phyloP scores from a whole-genome alignment of 805 yeast genomes.

The Yamadazyma ubonensis region DNA sequence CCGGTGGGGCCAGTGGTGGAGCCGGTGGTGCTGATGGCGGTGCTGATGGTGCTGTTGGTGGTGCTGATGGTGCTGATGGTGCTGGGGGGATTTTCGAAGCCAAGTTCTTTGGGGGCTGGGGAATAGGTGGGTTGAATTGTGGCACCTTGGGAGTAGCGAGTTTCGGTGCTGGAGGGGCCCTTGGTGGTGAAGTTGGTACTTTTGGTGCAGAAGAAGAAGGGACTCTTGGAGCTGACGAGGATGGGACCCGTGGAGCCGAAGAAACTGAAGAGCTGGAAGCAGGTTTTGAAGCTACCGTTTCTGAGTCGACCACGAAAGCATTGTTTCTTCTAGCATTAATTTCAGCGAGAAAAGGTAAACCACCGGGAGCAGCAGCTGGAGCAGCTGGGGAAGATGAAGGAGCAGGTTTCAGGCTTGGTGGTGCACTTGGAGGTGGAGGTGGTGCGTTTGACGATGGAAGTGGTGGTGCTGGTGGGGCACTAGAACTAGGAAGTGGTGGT shows the following conservation, averaged over 20 bases:
- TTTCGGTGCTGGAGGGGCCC: constrained; percentile 19
- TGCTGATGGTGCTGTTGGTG: constrained; percentile 2
- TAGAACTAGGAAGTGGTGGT: constrained; percentile 50
- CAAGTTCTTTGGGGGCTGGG: constrained; percentile 14
- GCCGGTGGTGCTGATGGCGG: constrained; percentile 11
- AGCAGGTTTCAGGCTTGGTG: constrained; percentile 18
- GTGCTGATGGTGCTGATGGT: constrained; percentile 5
- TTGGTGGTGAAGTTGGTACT: constrained; percentile 15
- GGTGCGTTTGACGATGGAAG: constrained; percentile 22
- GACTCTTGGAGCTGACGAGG: constrained; percentile 17
- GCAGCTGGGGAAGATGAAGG: constrained; percentile 8
- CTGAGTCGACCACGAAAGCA: constrained; percentile 45
- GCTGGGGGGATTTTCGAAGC: constrained; percentile 12
- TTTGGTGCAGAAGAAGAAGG: constrained; percentile 9
- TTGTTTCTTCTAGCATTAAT: constrained; percentile 57
- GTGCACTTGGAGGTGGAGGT: constrained; percentile 19
- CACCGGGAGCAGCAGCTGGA: constrained; percentile 24
- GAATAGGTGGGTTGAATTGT: too few relatives aligned
- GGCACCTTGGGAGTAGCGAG: constrained; percentile 21
- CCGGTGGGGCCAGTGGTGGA: constrained; percentile 14
- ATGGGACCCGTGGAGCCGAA: constrained; percentile 4
- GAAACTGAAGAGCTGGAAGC: constrained; percentile 21
- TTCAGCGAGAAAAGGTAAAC: constrained; percentile 57
- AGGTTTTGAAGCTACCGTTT: constrained; percentile 14
- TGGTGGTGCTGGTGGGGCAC: constrained; percentile 14